Conservation (phyloP, 2,329 filamentous ascomycete genomes). For the Colletotrichum zoysiae region DNA sequence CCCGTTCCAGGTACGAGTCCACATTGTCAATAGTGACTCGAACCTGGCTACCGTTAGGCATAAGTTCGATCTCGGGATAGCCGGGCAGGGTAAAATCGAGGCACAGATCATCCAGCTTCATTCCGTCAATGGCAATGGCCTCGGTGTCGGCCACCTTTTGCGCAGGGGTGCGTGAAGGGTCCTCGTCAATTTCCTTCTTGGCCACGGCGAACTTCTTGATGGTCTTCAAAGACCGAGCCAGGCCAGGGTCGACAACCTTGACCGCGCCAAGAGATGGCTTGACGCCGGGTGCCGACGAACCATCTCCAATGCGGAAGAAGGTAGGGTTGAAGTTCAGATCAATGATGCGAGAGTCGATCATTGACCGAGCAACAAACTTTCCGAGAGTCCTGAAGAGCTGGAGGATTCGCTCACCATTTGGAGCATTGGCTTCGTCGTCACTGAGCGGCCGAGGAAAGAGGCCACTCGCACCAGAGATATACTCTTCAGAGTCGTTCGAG, state of each 20-base stretch:
- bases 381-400: slow-evolving; percentile 93
- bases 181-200: slow-evolving; percentile 85
- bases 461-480: slow-evolving; percentile 85
- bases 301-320: slow-evolving; percentile 94
- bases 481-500: slow-evolving; percentile 78
- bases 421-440: slow-evolving; percentile 77
- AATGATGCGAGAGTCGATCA: slow-evolving; percentile 98
- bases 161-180: slow-evolving; percentile 71
- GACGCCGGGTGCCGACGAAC: slow-evolving; percentile 69
- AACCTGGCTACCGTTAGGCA: slow-evolving; percentile 79
- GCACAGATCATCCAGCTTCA: slow-evolving; percentile 85
- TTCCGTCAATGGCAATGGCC: slow-evolving; percentile 79
- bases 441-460: slow-evolving; percentile 94
- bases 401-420: slow-evolving; percentile 88
- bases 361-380: slow-evolving; percentile 96
- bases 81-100: slow-evolving; percentile 96
- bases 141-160: slow-evolving; percentile 80
- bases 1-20: slow-evolving; percentile 86
- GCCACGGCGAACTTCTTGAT: slow-evolving; percentile 88
- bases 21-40: slow-evolving; percentile 92
- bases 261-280: slow-evolving; percentile 89
- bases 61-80: slow-evolving; percentile 86
- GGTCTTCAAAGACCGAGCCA: slow-evolving; percentile 86
- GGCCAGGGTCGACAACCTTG: slow-evolving; percentile 86
- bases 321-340: slow-evolving; percentile 97